Conservation (phyloP, 371 early-diverging fungal genomes). For the Syncephalastrum sp. region DNA sequence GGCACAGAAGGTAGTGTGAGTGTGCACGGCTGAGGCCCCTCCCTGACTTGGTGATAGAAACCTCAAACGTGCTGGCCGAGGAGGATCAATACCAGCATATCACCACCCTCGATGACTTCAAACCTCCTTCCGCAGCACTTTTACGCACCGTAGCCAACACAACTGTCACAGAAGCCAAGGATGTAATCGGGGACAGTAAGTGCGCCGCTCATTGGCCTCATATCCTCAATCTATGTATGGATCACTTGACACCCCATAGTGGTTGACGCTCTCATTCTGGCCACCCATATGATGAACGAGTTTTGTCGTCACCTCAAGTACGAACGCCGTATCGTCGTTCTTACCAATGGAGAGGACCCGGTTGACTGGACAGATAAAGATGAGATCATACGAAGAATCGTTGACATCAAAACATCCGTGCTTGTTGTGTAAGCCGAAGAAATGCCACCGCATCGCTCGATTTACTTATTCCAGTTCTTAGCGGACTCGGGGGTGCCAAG, state of each 20-base stretch:
- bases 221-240: too few species aligned
- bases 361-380: slow-evolving; percentile 53
- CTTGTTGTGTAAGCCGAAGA: slow-evolving; percentile 52
- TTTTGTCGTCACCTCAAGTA: slow-evolving; percentile 67
- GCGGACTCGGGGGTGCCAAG: not conserved
- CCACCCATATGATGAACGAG: slow-evolving; percentile 50
- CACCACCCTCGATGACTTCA: slow-evolving; percentile 12
- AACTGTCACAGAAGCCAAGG: slow-evolving; percentile 30
- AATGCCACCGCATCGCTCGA: not conserved
- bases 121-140: slow-evolving; percentile 19
- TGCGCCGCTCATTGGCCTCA: too few species aligned
- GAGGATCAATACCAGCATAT: slow-evolving; percentile 36
- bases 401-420: slow-evolving; percentile 41
- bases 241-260: slow-evolving; percentile 21
- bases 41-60: slow-evolving; percentile 19
- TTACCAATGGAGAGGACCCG: slow-evolving; percentile 57
- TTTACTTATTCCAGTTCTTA: not conserved
- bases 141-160: slow-evolving; percentile 24
- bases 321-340: slow-evolving; percentile 59
- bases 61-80: slow-evolving; percentile 24
- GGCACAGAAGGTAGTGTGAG: slow-evolving; percentile 32
- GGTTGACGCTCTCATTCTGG: slow-evolving; percentile 67
- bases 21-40: not conserved
- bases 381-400: slow-evolving; percentile 38
- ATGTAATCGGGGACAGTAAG: slow-evolving; percentile 38